Conservation (phyloP, 495 filamentous ascomycete species). For the Hapsidospora chrysogenum region DNA sequence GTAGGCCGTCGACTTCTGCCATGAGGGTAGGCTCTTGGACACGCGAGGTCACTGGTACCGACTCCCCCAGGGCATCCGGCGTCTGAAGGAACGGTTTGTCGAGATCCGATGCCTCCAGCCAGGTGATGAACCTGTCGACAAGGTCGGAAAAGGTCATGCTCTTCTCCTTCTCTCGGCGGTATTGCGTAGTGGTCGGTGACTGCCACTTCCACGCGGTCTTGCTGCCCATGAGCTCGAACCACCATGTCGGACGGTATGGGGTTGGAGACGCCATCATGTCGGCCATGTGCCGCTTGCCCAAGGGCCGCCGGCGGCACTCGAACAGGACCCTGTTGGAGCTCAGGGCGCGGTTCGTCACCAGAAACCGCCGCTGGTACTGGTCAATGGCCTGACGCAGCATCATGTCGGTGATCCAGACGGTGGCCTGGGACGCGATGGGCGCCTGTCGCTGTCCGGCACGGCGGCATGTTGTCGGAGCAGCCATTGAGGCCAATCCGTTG, state of each 20-base stretch:
- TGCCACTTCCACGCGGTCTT: conserved; percentile 32
- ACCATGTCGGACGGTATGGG: conserved; percentile 20
- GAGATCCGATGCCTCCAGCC: conserved; percentile 1
- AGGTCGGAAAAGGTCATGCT: not conserved
- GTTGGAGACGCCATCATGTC: conserved; percentile 19
- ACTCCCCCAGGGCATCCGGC: too few relatives aligned
- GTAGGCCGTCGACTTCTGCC: not conserved
- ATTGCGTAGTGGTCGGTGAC: conserved; percentile 15
- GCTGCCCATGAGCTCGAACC: conserved; percentile 18
- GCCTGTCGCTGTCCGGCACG: conserved; percentile 14
- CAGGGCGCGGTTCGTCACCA: conserved; percentile 6
- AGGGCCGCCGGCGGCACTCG: conserved; percentile 28
- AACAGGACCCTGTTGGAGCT: conserved; percentile 27
- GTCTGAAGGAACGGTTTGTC: conserved; percentile 1
- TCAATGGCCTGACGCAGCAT: conserved; percentile 20
- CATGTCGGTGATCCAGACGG: conserved; percentile 28
- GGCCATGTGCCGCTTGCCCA: conserved; percentile 34
- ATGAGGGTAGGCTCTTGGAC: not conserved
- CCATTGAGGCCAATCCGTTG: not conserved
- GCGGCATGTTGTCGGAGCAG: conserved; percentile 15
- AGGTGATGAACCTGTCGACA: not conserved
- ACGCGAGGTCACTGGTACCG: too few relatives aligned
- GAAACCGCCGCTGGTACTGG: conserved; percentile 16
- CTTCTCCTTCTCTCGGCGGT: not conserved
- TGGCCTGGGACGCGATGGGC: conserved; percentile 11